Percentiles rank a stretch among this genome's conserved stretches.
Evolutionary conservation across 2,329 filamentous ascomycete genomes (phyloP).

Genomic region (Curvularia verruculosa): DNA sequence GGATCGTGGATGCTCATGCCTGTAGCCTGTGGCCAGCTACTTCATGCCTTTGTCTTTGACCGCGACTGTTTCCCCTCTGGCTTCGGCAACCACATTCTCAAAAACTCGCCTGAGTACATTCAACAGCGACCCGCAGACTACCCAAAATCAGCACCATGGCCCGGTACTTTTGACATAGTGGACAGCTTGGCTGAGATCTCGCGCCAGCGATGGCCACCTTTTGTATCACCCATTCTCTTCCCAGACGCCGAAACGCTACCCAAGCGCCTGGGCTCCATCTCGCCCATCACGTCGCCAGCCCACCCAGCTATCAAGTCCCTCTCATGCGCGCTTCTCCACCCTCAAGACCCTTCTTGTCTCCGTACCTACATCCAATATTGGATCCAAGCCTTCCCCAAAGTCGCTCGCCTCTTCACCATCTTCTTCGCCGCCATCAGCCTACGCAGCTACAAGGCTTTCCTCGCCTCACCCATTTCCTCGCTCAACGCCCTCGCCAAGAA

Average conservation of each 20-base stretch:
- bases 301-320: constrained; percentile 86
- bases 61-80: constrained; percentile 60
- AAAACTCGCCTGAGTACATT: constrained; percentile 78
- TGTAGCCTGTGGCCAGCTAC: constrained; percentile 55
- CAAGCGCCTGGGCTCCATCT: constrained; percentile 68
- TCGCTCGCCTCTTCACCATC: constrained; percentile 78
- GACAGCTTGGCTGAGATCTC: constrained; percentile 84
- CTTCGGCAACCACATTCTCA: constrained; percentile 69
- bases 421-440: constrained; percentile 75
- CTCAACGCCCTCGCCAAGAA: constrained; percentile 69
- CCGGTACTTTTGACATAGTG: constrained; percentile 74
- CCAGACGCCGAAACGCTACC: constrained; percentile 71
- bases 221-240: constrained; percentile 85
- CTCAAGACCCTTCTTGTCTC: constrained; percentile 83
- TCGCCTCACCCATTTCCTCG: constrained; percentile 71
- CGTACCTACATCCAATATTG: constrained; percentile 88
- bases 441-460: constrained; percentile 69
- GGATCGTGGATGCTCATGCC: constrained; percentile 60
- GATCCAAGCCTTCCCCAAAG: constrained; percentile 78
- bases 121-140: constrained; percentile 73
- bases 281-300: constrained; percentile 79
- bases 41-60: constrained; percentile 60
- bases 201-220: constrained; percentile 83
- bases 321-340: constrained; percentile 89
- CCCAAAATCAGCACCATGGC: constrained; percentile 73